Base-by-base conservation (phyloP, 257 asterid species). In the Misopates orontium region DNA sequence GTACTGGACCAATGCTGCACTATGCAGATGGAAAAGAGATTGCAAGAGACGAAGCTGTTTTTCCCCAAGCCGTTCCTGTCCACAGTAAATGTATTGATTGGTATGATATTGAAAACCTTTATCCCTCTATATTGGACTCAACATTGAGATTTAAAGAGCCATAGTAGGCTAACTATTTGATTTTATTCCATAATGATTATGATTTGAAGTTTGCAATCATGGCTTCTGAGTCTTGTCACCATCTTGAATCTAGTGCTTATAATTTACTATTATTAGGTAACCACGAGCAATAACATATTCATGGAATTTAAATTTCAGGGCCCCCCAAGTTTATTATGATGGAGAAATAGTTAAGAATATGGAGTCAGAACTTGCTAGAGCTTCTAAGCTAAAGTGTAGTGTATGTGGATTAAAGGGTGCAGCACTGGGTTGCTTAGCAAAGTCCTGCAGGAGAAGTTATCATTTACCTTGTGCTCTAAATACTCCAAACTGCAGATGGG, bases 371-470 rank as follows among this genome's bases (percentile, higher is more conserved):
- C 55, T 93, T 73, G 84, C 71, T 41, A 84, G 99, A 78, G 87
- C 99, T 77, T 87, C 95, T 20, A 93, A 90, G 80, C 99, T 93
- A 74, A 93, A 86, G 80, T 93, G 99, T 72, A 84, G 80, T 69
- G 68, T 75, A 50, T 93, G 99, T 84, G 97, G 96, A 60, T 75
- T 79, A 69, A 93, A 88, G 70, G 99, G 99, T 67, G 99, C 99
- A 25, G 95, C 84, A 64, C 97, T 93, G 73, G 99, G 99, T 48
- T 93, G 99, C 84, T 90, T 74, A 60, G 81, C 76, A 17, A 90
- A 80, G 75, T 84, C 96, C 50, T 93, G 99, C 74, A 77, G 92
- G 67, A 84, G 77, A 82, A 93, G 81, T 51, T 93, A 90, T 81
- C 99, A 93, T 1, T 82, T 79, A n/a, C 97, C 95, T 61, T 93